phyloP scores from a whole-genome alignment of 352 stramenopile genomes.

The Globisporangium lucens region DNA sequence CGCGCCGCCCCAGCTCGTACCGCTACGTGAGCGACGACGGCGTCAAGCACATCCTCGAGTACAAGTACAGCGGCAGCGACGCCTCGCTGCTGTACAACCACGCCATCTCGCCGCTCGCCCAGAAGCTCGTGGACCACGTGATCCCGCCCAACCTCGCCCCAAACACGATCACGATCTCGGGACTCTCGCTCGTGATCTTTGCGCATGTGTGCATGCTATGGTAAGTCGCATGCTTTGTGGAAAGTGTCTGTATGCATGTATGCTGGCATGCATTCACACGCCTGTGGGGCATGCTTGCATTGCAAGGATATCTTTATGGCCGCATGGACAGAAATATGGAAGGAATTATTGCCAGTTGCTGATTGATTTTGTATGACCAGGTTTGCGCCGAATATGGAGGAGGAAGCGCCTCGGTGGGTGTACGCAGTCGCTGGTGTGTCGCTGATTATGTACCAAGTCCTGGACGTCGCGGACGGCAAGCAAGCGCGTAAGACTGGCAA shows the following conservation, averaged over 20 bases:
- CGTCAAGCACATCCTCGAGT: conserved; percentile 62
- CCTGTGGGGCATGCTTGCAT: neutral
- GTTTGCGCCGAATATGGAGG: conserved; percentile 84
- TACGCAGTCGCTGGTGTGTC: conserved; percentile 65
- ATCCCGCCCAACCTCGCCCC: conserved; percentile 66
- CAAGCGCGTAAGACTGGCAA: conserved; percentile 85
- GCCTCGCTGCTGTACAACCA: conserved; percentile 82
- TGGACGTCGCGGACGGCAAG: conserved; percentile 86
- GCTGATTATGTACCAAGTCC: conserved; percentile 77
- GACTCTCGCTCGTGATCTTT: conserved; percentile 61
- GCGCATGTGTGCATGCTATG: conserved; percentile 78
- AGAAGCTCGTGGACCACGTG: conserved; percentile 76
- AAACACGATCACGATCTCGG: conserved; percentile 83
- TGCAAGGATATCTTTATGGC: neutral
- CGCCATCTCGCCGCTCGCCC: conserved; percentile 69
- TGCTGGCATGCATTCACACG: neutral
- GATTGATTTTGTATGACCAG: conserved; percentile 20
- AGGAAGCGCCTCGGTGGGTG: conserved; percentile 68
- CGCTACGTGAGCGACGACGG: conserved; percentile 72
- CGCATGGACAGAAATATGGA: neutral
- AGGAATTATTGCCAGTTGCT: neutral
- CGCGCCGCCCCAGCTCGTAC: conserved; percentile 24
- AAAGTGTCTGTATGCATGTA: neutral
- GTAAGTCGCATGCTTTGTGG: conserved; percentile 18
- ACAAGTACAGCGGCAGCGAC: conserved; percentile 87